phyloP scores from a whole-genome alignment of 2,329 filamentous ascomycete species.

The Nigrograna mackinnonii region DNA sequence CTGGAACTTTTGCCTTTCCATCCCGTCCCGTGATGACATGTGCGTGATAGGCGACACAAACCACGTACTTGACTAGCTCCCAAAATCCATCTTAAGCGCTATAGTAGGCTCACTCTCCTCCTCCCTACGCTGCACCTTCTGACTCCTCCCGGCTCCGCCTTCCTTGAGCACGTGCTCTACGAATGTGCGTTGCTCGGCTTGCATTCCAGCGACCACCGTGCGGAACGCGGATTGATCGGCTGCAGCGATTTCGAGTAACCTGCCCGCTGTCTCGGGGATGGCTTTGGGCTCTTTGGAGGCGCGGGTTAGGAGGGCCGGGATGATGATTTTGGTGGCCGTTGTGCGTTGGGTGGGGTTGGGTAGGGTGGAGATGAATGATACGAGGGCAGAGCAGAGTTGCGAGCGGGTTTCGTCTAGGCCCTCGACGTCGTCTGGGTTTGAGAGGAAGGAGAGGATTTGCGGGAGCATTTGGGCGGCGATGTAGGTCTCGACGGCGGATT shows the following conservation, averaged over 20 bases:
- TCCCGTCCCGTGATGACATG: too few relatives aligned
- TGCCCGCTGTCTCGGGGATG: slow-evolving; percentile 69
- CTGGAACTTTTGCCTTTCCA: too few relatives aligned
- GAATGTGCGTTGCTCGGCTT: slow-evolving; percentile 69
- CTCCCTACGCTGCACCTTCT: slow-evolving; percentile 56
- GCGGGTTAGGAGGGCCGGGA: slow-evolving; percentile 75
- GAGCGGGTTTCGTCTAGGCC: slow-evolving; percentile 78
- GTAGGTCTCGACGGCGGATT: slow-evolving; percentile 52
- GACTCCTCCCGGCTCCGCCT: slow-evolving; percentile 53
- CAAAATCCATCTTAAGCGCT: slow-evolving; percentile 92
- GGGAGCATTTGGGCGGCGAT: slow-evolving; percentile 77
- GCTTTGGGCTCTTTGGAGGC: slow-evolving; percentile 66
- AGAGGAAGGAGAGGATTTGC: slow-evolving; percentile 74
- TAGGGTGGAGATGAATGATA: slow-evolving; percentile 64
- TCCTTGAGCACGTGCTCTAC: slow-evolving; percentile 80
- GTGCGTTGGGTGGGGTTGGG: slow-evolving; percentile 27
- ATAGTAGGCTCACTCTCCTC: slow-evolving; percentile 72
- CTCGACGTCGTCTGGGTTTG: slow-evolving; percentile 64
- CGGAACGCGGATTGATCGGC: slow-evolving; percentile 75
- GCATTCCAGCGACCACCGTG: slow-evolving; percentile 72
- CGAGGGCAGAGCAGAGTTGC: slow-evolving; percentile 74
- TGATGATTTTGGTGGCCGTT: slow-evolving; percentile 73
- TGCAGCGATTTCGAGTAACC: slow-evolving; percentile 80
- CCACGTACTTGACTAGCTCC: slow-evolving; percentile 3
- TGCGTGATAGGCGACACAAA: too few relatives aligned